A percentile compares a stretch with the other conserved stretches of the same genome.
Evolutionary conservation across 1,284 basidiomycete genomes (phyloP).

Genomic region (Fistulina hepatica): DNA sequence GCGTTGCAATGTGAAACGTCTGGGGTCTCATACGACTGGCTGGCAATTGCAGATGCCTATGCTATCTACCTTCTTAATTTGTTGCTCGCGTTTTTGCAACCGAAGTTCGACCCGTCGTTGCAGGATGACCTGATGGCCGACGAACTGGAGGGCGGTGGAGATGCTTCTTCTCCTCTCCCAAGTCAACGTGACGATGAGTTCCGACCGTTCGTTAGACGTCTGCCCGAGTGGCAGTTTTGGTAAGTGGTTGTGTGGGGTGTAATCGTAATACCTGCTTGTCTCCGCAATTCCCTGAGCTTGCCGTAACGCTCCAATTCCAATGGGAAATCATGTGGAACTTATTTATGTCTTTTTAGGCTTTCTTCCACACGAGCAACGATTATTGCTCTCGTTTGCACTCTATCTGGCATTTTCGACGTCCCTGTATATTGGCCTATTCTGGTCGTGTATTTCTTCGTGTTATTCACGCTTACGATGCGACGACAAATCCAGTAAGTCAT

Average conservation of each 20-base stretch:
- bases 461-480: conserved; percentile 64
- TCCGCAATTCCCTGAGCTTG: conserved; percentile 32
- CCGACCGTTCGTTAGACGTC: conserved; percentile 88
- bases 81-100: conserved; percentile 81
- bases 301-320: conserved; percentile 31
- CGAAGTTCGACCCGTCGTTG: conserved; percentile 92
- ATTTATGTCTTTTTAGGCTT: conserved; percentile 44
- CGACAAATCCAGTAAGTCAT: conserved; percentile 80
- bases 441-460: conserved; percentile 16
- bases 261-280: conserved; percentile 15
- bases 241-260: conserved; percentile 28
- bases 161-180: conserved; percentile 34
- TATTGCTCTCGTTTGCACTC: conserved; percentile 71
- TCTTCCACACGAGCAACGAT: conserved; percentile 84
- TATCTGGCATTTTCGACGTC: conserved; percentile 80
- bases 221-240: conserved; percentile 97
- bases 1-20: not conserved
- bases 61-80: conserved; percentile 92
- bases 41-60: conserved; percentile 50
- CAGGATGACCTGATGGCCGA: conserved; percentile 89
- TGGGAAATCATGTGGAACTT: too few species aligned
- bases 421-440: conserved; percentile 75
- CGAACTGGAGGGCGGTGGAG: conserved; percentile 89
- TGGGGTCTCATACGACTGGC: not conserved
- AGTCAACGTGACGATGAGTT: conserved; percentile 83